Percentiles rank a stretch among this genome's conserved stretches.
phyloP scores from a whole-genome alignment of 257 asterid species.

The Fraxinus pennsylvanica region DNA sequence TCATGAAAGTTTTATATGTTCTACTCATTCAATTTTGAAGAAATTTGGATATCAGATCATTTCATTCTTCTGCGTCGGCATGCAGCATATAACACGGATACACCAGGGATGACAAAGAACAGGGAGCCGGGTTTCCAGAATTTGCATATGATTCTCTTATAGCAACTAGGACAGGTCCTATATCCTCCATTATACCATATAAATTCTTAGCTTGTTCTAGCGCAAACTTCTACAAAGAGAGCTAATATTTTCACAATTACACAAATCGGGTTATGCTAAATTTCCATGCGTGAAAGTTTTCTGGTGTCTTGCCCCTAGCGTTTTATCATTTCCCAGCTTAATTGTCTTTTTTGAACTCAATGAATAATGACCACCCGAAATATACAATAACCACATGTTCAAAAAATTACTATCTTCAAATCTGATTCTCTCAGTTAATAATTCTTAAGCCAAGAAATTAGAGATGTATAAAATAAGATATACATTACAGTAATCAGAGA shows the following conservation, averaged over 20 bases:
- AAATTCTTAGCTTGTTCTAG: background rate
- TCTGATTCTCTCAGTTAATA: background rate
- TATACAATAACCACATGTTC: background rate
- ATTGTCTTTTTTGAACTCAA: background rate
- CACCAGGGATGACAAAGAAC: background rate
- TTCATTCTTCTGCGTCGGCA: background rate
- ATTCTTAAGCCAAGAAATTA: conserved; percentile 15
- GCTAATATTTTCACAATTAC: background rate
- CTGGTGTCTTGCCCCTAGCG: background rate
- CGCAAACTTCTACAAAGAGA: background rate
- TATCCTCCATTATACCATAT: background rate
- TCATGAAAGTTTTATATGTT: background rate
- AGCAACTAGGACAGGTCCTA: background rate
- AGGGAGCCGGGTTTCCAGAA: background rate
- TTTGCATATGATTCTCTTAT: background rate
- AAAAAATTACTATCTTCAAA: background rate
- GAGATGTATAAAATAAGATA: background rate
- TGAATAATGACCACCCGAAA: background rate
- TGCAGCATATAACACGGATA: background rate
- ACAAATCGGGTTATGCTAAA: background rate
- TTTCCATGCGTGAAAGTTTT: background rate
- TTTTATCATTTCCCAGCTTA: background rate
- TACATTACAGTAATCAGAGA: background rate
- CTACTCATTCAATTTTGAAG: background rate
- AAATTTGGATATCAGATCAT: background rate